Evolutionary conservation across 2,329 filamentous ascomycete genomes (phyloP).

Genomic region (Golovinomyces cichoracearum): DNA sequence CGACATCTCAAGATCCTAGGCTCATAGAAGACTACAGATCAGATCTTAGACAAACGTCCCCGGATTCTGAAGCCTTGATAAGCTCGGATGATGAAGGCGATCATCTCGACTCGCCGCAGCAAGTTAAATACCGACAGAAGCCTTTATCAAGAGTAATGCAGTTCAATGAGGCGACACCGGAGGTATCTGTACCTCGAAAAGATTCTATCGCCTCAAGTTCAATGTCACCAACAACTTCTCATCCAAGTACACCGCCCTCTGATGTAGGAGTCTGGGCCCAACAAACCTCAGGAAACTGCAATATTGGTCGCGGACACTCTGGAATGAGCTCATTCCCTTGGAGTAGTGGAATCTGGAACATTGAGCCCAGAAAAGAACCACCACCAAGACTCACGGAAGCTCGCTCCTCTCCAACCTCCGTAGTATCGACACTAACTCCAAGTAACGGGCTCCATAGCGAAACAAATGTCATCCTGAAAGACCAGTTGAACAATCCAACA

Average conservation of each 20-base stretch:
- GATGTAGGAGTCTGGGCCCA: slow-evolving; percentile 35
- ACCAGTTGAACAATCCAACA: slow-evolving; percentile 30
- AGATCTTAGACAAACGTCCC: slow-evolving; percentile 44
- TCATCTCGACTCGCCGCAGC: slow-evolving; percentile 25
- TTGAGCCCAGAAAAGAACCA: slow-evolving; percentile 46
- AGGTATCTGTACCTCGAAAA: slow-evolving; percentile 38
- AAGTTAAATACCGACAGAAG: slow-evolving; percentile 26
- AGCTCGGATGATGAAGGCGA: slow-evolving; percentile 87
- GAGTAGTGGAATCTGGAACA: slow-evolving; percentile 65
- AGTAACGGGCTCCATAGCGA: slow-evolving; percentile 21
- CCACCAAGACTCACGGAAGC: slow-evolving; percentile 50
- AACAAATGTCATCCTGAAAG: slow-evolving; percentile 23
- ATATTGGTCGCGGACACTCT: slow-evolving; percentile 22
- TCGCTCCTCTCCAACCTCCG: slow-evolving; percentile 45
- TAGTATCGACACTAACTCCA: slow-evolving; percentile 21
- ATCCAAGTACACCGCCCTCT: slow-evolving; percentile 51
- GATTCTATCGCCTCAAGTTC: slow-evolving; percentile 50
- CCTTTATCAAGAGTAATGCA: slow-evolving; percentile 53
- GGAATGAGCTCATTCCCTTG: slow-evolving; percentile 32
- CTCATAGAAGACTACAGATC: background rate
- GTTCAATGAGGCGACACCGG: slow-evolving; percentile 56
- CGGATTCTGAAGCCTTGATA: slow-evolving; percentile 76
- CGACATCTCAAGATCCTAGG: slow-evolving; percentile 26
- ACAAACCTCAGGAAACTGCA: slow-evolving; percentile 20
- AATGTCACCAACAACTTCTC: slow-evolving; percentile 55